Evolutionary conservation across 2,329 filamentous ascomycete genomes (phyloP).

Genomic region (Fusarium sp.): DNA sequence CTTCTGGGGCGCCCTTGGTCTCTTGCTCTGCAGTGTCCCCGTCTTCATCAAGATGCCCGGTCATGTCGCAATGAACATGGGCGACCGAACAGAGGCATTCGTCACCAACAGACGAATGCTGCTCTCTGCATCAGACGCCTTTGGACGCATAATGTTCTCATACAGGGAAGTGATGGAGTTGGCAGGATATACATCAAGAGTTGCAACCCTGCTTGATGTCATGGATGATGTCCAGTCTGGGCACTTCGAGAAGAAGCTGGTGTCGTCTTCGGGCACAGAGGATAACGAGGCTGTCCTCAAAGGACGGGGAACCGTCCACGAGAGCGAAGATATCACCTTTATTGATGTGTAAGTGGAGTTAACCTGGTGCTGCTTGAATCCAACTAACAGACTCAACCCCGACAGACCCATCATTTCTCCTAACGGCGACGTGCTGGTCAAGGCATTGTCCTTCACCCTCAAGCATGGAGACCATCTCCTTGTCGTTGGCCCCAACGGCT

Average conservation of each 20-base stretch:
- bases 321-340: conserved; percentile 88
- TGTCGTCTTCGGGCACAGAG: conserved; percentile 86
- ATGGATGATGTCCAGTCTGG: conserved; percentile 94
- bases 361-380: background rate
- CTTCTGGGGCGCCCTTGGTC: conserved; percentile 94
- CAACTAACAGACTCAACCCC: conserved; percentile 32
- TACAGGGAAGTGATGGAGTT: conserved; percentile 98
- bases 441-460: conserved; percentile 87
- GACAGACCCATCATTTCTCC: conserved; percentile 88
- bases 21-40: conserved; percentile 92
- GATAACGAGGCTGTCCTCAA: conserved; percentile 86
- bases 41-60: conserved; percentile 95
- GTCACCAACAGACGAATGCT: conserved; percentile 95
- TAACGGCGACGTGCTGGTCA: conserved; percentile 92
- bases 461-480: conserved; percentile 89
- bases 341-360: conserved; percentile 73
- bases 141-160: conserved; percentile 96
- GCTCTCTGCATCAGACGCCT: conserved; percentile 92
- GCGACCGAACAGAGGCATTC: conserved; percentile 80
- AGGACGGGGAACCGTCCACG: conserved; percentile 83
- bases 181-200: conserved; percentile 93
- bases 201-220: conserved; percentile 88
- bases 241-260: conserved; percentile 95
- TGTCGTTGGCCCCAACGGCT: conserved; percentile 96
- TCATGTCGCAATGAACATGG: conserved; percentile 72